Percentiles rank a stretch among this genome's conserved stretches.
Evolutionary conservation across 352 stramenopile species (phyloP).

Genomic region (Phytopythium sindhum): DNA sequence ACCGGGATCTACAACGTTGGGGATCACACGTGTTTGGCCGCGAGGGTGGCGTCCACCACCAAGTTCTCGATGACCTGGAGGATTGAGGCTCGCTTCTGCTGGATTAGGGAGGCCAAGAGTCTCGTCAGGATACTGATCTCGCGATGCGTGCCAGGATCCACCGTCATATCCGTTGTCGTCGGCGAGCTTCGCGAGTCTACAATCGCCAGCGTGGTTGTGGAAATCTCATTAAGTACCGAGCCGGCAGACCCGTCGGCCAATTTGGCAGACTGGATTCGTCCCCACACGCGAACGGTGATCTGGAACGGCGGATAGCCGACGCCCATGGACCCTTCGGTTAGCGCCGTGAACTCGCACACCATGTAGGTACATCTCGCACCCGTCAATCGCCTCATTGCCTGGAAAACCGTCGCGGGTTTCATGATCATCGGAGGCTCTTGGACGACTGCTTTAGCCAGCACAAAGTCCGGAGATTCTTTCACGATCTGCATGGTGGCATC

Average conservation of each 20-base stretch:
- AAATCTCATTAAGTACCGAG: not conserved
- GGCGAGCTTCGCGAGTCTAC: not conserved
- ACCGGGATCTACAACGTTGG: not conserved
- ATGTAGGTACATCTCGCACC: not conserved
- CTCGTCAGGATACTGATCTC: conserved; percentile 5
- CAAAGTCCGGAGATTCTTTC: not conserved
- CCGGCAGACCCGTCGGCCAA: not conserved
- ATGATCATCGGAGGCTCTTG: not conserved
- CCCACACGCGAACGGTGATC: not conserved
- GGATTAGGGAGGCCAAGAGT: not conserved
- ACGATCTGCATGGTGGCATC: not conserved
- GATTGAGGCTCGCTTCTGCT: conserved; percentile 3
- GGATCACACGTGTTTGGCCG: not conserved
- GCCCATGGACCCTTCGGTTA: not conserved
- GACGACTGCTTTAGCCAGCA: not conserved
- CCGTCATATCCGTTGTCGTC: not conserved
- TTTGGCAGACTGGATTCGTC: not conserved
- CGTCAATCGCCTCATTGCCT: not conserved
- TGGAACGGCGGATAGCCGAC: not conserved
- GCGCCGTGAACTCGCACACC: not conserved
- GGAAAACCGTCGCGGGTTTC: not conserved
- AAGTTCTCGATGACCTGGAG: conserved; percentile 4
- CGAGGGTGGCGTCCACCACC: not conserved
- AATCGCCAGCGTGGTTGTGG: not conserved
- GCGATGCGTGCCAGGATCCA: not conserved